Conservation (phyloP, 2,329 filamentous ascomycete genomes). For the Talaromyces atroroseus region DNA sequence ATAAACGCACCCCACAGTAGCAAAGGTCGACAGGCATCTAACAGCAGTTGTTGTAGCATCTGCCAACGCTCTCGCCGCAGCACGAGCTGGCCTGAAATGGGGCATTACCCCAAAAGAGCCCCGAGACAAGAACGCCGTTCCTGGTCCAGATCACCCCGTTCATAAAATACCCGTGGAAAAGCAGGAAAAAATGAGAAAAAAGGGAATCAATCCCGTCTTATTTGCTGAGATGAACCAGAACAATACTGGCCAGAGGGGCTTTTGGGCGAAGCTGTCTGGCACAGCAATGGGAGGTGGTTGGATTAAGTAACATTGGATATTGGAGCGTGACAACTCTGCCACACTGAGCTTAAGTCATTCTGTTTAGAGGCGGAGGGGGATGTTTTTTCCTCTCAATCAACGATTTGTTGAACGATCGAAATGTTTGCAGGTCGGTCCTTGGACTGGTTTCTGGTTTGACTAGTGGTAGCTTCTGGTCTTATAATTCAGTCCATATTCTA, state of each 20-base stretch:
- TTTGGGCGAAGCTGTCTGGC: constrained; percentile 17
- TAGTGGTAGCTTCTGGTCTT: neutral
- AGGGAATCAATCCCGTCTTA: constrained; percentile 43
- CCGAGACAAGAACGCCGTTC: constrained; percentile 10
- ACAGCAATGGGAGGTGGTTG: constrained; percentile 15
- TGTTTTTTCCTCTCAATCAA: neutral
- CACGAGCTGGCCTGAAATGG: constrained; percentile 12
- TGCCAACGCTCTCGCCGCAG: neutral
- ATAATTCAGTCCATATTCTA: too few species aligned
- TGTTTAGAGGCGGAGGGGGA: neutral
- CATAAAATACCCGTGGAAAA: constrained; percentile 30
- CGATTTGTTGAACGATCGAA: neutral
- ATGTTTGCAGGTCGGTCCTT: too few species aligned
- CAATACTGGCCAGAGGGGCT: constrained; percentile 30
- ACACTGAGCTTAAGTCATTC: neutral
- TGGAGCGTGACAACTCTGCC: neutral
- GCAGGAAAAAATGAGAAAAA: constrained; percentile 41
- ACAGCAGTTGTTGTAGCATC: neutral
- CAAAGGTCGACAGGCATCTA: too few species aligned
- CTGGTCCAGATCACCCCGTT: constrained; percentile 15
- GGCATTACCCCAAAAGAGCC: constrained; percentile 12
- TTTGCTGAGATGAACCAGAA: constrained; percentile 44
- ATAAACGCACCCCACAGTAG: too few species aligned
- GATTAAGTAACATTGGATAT: constrained; percentile 9
- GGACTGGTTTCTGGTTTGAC: too few species aligned